Evolutionary conservation across 768 basidiomycete species (phyloP), one percentile per base, ranked within the genome.

Genomic region (Lepiota brunneoincarnata): DNA sequence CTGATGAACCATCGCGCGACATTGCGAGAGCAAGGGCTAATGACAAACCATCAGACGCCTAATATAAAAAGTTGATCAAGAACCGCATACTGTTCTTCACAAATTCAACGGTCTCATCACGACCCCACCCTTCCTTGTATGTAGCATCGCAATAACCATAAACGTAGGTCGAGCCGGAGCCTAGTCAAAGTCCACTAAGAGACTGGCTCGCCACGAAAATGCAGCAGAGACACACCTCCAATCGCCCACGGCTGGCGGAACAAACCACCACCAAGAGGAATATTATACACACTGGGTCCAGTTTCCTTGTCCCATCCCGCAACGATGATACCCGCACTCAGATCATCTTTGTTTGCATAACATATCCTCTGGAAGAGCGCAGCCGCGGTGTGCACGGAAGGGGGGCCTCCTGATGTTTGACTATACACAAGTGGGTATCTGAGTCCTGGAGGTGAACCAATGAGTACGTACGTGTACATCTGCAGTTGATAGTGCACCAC

Each of bases 61-160:
- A 43, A 14, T 34, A 35, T 21, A 10, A 14, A 17, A 28, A 48
- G 21, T 40, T 17, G 36, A n/a, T 54, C 26, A 9, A 31, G 11
- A 31, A 38, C 45, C 42, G 80, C 91, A 54, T 66, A 97, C 96
- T 93, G 73, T 98, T 97, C 75, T 84, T 90, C 55, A 98, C 96
- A 65, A 99, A 98, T 35, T 95, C 78, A 52, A 99, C 73, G 0
- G 94, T 97, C 72, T 98, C 84, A 36, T 93, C 91, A 61, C 81
- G 81, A 6, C 82, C 84, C 94, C 92, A 96, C 14, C 90, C 92
- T 24, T 98, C 95, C 70, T 85, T 74, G 68, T 89, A 99, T 23
- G 94, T 98, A n/a, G 97, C 93, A 69, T 99, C 97, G 63, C 97
- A 98, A 73, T 98, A 98, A 49, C 96, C 97, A 66, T 98, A 99